A percentile compares a stretch with the other conserved stretches of the same genome.
Evolutionary conservation across 2,329 filamentous ascomycete species (phyloP).

Genomic region (Didymella lethalis): DNA sequence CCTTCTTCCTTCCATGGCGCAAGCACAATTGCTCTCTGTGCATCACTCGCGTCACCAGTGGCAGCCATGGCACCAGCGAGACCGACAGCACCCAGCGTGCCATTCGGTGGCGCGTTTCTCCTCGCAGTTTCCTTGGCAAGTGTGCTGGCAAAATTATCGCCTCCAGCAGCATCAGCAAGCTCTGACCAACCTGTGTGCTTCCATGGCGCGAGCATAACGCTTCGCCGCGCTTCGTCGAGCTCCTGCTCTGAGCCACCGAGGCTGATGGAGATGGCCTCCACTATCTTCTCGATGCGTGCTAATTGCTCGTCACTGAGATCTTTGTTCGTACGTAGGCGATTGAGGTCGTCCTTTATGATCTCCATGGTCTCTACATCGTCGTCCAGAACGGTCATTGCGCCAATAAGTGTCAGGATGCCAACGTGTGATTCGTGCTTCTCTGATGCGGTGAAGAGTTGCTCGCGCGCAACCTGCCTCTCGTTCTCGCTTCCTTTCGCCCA

Average conservation of each 20-base stretch:
- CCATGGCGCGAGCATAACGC: slow-evolving; percentile 82
- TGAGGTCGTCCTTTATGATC: slow-evolving; percentile 80
- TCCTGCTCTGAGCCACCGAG: slow-evolving; percentile 58
- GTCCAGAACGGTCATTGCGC: slow-evolving; percentile 83
- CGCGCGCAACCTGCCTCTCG: slow-evolving; percentile 77
- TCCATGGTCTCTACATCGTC: slow-evolving; percentile 79
- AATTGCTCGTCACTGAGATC: slow-evolving; percentile 70
- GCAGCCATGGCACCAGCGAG: slow-evolving; percentile 77
- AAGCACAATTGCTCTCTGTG: slow-evolving; percentile 77
- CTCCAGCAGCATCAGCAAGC: slow-evolving; percentile 65
- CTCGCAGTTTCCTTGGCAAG: slow-evolving; percentile 84
- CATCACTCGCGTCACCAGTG: slow-evolving; percentile 74
- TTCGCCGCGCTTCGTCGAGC: slow-evolving; percentile 72
- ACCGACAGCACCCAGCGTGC: slow-evolving; percentile 71
- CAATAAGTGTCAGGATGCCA: slow-evolving; percentile 80
- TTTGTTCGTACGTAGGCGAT: slow-evolving; percentile 73
- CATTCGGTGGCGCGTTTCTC: slow-evolving; percentile 75
- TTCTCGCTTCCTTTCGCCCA: slow-evolving; percentile 86
- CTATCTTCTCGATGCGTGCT: slow-evolving; percentile 73
- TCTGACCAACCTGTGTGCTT: slow-evolving; percentile 83
- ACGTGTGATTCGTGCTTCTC: slow-evolving; percentile 78
- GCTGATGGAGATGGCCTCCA: slow-evolving; percentile 75
- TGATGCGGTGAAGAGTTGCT: slow-evolving; percentile 81
- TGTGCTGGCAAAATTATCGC: slow-evolving; percentile 65
- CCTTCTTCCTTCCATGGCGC: slow-evolving; percentile 78